These are phyloP conservation scores for Sclerotinia borealis DNA, from an alignment of 2,329 filamentous ascomycete genomes.

Conservation along the genomic window DNA sequence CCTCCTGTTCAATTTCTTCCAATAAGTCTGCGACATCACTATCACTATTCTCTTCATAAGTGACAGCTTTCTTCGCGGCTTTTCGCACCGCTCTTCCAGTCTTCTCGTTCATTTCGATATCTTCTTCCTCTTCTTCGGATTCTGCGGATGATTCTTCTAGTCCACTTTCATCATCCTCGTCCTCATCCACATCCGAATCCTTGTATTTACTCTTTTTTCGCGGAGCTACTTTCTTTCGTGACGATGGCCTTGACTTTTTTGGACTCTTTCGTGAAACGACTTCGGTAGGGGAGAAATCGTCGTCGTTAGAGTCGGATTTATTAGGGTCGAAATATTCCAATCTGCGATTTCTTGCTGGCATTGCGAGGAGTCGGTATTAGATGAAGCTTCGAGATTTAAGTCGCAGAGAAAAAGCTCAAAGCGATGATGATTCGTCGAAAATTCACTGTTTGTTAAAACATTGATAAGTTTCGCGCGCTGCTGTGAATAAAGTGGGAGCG, in stretches of 20 bases:
- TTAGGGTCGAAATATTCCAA: slow-evolving; percentile 59
- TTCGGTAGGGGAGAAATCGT: slow-evolving; percentile 55
- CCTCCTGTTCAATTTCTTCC: slow-evolving; percentile 28
- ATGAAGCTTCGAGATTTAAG: not conserved
- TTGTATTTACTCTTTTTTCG: slow-evolving; percentile 42
- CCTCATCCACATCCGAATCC: slow-evolving; percentile 58
- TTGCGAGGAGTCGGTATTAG: slow-evolving; percentile 15
- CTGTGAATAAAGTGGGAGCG: not conserved
- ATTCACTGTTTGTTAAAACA: slow-evolving; percentile 7
- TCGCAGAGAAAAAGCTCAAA: not conserved
- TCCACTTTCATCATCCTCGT: slow-evolving; percentile 47
- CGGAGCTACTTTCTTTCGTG: slow-evolving; percentile 28
- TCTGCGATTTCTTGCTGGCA: slow-evolving; percentile 42
- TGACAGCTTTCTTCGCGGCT: slow-evolving; percentile 40
- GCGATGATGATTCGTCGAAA: not conserved
- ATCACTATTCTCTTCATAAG: slow-evolving; percentile 43
- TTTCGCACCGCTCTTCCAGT: slow-evolving; percentile 46
- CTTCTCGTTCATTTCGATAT: slow-evolving; percentile 39
- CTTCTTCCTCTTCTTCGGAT: slow-evolving; percentile 36
- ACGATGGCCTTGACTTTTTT: slow-evolving; percentile 33
- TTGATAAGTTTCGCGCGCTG: slow-evolving; percentile 6
- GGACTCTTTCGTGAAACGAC: slow-evolving; percentile 41
- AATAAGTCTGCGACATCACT: slow-evolving; percentile 33
- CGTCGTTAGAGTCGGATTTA: slow-evolving; percentile 60
- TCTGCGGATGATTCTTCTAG: slow-evolving; percentile 45